Evolutionary conservation across 1,284 basidiomycete genomes (phyloP).

Genomic region (Malassezia sympodialis): DNA sequence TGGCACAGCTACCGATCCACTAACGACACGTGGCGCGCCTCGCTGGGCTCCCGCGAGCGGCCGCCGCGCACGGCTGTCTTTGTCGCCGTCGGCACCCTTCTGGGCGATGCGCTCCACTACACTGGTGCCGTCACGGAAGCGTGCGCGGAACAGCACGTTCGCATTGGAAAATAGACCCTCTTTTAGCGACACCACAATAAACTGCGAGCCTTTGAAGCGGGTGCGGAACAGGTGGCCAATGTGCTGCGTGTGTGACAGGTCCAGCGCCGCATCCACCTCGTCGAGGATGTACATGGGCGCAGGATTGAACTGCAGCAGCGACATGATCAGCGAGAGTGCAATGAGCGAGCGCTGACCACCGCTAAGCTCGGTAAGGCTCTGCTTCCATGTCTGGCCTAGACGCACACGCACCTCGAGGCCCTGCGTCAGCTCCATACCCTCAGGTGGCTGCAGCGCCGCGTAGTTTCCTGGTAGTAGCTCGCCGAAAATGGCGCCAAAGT

Average conservation of each 20-base stretch:
- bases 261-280: constrained; percentile 93
- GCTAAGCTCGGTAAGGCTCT: constrained; percentile 86
- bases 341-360: constrained; percentile 95
- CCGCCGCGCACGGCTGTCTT: constrained; percentile 22
- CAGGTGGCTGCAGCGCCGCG: constrained; percentile 84
- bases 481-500: constrained; percentile 92
- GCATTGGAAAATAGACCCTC: constrained; percentile 92
- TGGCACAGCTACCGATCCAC: neutral
- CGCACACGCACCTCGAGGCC: constrained; percentile 95
- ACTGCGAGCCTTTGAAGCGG: constrained; percentile 94
- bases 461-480: constrained; percentile 94
- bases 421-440: constrained; percentile 81
- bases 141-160: constrained; percentile 85
- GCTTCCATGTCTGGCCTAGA: constrained; percentile 91
- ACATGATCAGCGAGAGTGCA: constrained; percentile 93
- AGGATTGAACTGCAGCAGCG: constrained; percentile 92
- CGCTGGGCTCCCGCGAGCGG: neutral
- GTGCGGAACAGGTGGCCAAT: constrained; percentile 92
- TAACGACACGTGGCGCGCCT: constrained; percentile 1
- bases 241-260: constrained; percentile 87
- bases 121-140: constrained; percentile 83
- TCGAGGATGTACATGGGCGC: constrained; percentile 99
- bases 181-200: constrained; percentile 94
- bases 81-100: constrained; percentile 13
- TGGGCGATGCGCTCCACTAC: constrained; percentile 59